Base-by-base conservation (phyloP, 805 yeast species). In the Lipomyces starkeyi region DNA sequence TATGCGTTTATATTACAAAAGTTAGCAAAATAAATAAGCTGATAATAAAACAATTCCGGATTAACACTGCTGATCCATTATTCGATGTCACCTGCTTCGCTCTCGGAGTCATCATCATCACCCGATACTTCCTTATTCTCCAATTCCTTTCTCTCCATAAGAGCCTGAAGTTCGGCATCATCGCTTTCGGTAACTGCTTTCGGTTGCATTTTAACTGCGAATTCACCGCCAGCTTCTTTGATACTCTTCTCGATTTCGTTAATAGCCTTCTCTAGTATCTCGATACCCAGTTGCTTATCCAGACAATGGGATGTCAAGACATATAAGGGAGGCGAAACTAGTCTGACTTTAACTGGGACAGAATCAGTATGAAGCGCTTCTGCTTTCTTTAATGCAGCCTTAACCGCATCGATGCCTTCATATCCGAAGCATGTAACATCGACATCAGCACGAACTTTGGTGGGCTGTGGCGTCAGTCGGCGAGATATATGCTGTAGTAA, bases 171-270 rank as follows among this genome's bases (percentile, higher is more conserved):
- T 82, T 93, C 98, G 69, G 97, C 98, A 80, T 95, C 99, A 80
- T 95, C 99, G 69, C 95, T 91, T 69, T 97, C 98, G 66, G 98
- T 93, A 73, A 95, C 98, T 56, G 98, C 98, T 87, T 93, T 94
- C 78, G 99, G 98, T 75, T 97, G 94, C 98, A 94, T 94, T 64
- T 96, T 93, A 72, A 94, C 90, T 74, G 91, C 91, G 79, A 97
- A 90, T 67, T 87, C 86, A 77, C 99, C 99, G 63, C 92, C 97
- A 64, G 86, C 84, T 25, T 84, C 83, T 69, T 85, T 85, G 76
- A 95, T 93, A 61, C 88, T 83, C 74, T 85, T 86, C 68, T 86
- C 84, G 71, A 95, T 90, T 74, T 85, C 87, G 73, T 85, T 90
- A 73, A 95, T 91, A 60, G 98, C 97, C 74, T 85, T 80, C 77